Conservation (phyloP, 78 protist genomes). For the Monosiga brevicollis region DNA sequence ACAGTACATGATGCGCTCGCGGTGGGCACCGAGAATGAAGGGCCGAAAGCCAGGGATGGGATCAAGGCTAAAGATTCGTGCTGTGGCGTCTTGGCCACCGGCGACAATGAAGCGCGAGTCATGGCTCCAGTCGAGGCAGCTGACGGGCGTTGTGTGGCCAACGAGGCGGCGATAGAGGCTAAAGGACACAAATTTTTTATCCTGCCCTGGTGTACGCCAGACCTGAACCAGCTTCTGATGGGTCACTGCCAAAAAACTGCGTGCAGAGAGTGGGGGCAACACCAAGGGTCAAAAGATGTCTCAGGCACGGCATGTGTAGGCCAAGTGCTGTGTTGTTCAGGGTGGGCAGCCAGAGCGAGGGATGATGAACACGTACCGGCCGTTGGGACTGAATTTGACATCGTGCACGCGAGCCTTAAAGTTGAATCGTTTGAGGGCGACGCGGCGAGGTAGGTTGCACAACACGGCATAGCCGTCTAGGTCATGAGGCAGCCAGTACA, state of each 20-base stretch:
- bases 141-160: slow-evolving; percentile 36
- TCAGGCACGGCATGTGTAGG: no score
- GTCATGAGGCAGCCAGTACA: neutral
- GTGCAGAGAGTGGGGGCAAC: no score
- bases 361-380: slow-evolving; percentile 23
- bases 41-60: slow-evolving; percentile 11
- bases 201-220: slow-evolving; percentile 20
- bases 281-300: no score
- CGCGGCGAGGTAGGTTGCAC: slow-evolving; percentile 12
- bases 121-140: slow-evolving; percentile 23
- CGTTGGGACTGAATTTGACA: slow-evolving; percentile 45
- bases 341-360: no score
- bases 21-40: slow-evolving; percentile 25
- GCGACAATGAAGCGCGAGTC: slow-evolving; percentile 33
- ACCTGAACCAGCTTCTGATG: slow-evolving; percentile 15
- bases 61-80: slow-evolving; percentile 20
- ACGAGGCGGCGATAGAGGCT: slow-evolving; percentile 25
- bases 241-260: slow-evolving; percentile 5
- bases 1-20: neutral
- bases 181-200: slow-evolving; percentile 32
- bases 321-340: no score
- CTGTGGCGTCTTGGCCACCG: slow-evolving; percentile 24
- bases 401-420: slow-evolving; percentile 23
- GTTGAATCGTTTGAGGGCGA: slow-evolving; percentile 33
- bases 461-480: slow-evolving; percentile 39